Evolutionary conservation across 179 eudicot species (phyloP), one percentile per base, ranked within the genome.

Genomic region (Camellia oleifera): DNA sequence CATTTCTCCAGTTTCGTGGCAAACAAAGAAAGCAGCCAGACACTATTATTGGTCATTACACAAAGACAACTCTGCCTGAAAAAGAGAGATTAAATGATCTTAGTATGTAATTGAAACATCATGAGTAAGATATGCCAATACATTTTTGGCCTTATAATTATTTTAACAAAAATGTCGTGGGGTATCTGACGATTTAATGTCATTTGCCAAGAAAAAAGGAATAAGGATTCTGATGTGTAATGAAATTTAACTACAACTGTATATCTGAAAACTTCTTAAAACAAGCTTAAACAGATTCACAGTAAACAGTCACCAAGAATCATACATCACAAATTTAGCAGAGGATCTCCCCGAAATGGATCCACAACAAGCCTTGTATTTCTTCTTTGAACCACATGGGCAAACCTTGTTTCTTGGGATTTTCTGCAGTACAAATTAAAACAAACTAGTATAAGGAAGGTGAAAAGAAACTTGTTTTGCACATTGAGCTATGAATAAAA

Each of bases 341-440:
- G 85, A 82, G 80, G 91, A 79, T 84, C 77, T 92, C 60, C 91
- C 91, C 12, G 89, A 81, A 79, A 85, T 90, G 79, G 97, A 48
- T 74, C 98, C 99, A 86, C 99, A 95, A 85, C 99, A 95, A 71
- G 94, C 85, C 89, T 95, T 95, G 83, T 92, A 90, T 82, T 94
- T 95, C 89, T 92, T 94, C 86, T 94, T 92, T 73, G 99, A 95
- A 80, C 97, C 97, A 85, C 98, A 94, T 17, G 95, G 94, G 76
- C 98, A 95, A 17, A 79, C 84, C 91, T 92, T 94, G 86, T 92
- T 95, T 84, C 98, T 88, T 69, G 98, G 80, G 74, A 91, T 83
- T 81, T 88, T 90, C 98, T 93, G 89, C 74, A 54, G 75, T 63
- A 52, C 77, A 74, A 74, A 20, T 23, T 44, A 7, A 53, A 15